Evolutionary conservation across 305 asterid species (phyloP), one percentile per base, ranked within the genome.

Genomic region (Ajuga reptans): DNA sequence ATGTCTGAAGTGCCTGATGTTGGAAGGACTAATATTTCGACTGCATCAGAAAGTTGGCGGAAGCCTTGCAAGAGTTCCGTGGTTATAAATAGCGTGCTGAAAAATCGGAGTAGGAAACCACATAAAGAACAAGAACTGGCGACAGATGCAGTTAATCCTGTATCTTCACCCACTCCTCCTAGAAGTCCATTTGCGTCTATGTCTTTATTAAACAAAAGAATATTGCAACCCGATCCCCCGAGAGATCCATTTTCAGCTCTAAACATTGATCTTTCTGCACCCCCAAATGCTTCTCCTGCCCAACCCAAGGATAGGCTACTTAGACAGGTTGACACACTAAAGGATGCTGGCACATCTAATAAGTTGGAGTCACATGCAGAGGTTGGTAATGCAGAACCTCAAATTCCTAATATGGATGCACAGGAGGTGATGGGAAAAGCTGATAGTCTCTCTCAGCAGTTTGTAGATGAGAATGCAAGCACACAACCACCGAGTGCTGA

Each of bases 101-200:
- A 80, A 81, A 69, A 33, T 47, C 63, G 69, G 64, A 81, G 66
- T 73, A 72, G 72, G 64, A 77, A 76, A 71, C 68, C 81, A 61
- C 53, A 70, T 34, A 16, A 18, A 33, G 77, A 73, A 50, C 75
- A 62, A 45, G 78, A 77, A 67, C 76, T 60, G 12, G 76, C 18
- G 61, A 71, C 62, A 49, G 66, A 72, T 69, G 75, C 79, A 61
- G 45, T 60, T 37, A 74, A 58, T 74, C 66, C 57, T 54, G 76
- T 57, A 66, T 77, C 85, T 39, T 88, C 91, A 58, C 90, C 89
- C 62, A 83, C 91, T 75, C 86, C 94, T 73, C 86, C 95, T 18
- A 86, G 75, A 80, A 85, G 84, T 64, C 88, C 91, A 59, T 81
- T 80, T 80, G 84, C 83, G 78, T 84, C 95, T 68, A 16, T 84